phyloP scores from a whole-genome alignment of 805 yeast species.

The Blastobotrys americana region DNA sequence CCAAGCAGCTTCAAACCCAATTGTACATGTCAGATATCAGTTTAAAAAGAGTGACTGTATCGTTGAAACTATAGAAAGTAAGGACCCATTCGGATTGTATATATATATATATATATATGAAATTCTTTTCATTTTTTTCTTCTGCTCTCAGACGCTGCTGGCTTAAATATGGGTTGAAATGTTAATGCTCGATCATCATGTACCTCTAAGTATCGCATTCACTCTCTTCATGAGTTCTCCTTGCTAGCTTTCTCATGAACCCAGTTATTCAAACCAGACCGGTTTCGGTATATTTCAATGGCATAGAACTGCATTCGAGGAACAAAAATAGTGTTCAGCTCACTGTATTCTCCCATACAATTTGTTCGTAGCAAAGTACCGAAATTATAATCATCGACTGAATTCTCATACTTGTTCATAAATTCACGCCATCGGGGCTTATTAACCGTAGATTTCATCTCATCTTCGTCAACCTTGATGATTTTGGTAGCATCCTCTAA shows the following conservation, averaged over 20 bases:
- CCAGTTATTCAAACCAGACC: slow-evolving; percentile 90
- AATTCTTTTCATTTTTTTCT: too few relatives aligned
- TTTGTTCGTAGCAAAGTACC: slow-evolving; percentile 87
- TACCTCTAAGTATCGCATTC: too few relatives aligned
- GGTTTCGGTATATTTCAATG: slow-evolving; percentile 89
- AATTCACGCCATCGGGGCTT: slow-evolving; percentile 89
- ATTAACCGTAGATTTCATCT: slow-evolving; percentile 70
- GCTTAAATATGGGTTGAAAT: too few relatives aligned
- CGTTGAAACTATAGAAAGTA: slow-evolving; percentile 3
- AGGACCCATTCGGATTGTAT: too few relatives aligned
- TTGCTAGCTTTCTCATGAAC: slow-evolving; percentile 32
- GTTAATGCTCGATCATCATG: too few relatives aligned
- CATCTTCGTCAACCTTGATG: slow-evolving; percentile 59
- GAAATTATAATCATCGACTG: slow-evolving; percentile 84
- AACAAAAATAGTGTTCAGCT: slow-evolving; percentile 76
- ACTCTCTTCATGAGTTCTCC: too few relatives aligned
- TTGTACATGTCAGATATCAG: slow-evolving; percentile 8
- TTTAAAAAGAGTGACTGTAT: slow-evolving; percentile 9
- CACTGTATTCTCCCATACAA: slow-evolving; percentile 64
- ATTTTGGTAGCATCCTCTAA: slow-evolving; percentile 49
- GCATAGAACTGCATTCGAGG: slow-evolving; percentile 95
- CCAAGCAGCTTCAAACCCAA: slow-evolving; percentile 5
- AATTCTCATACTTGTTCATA: slow-evolving; percentile 72
- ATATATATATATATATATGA: too few relatives aligned
- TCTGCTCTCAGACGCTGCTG: too few relatives aligned